Evolutionary conservation across 441 rosid species (phyloP).

Genomic region (Erysimum cheiri): DNA sequence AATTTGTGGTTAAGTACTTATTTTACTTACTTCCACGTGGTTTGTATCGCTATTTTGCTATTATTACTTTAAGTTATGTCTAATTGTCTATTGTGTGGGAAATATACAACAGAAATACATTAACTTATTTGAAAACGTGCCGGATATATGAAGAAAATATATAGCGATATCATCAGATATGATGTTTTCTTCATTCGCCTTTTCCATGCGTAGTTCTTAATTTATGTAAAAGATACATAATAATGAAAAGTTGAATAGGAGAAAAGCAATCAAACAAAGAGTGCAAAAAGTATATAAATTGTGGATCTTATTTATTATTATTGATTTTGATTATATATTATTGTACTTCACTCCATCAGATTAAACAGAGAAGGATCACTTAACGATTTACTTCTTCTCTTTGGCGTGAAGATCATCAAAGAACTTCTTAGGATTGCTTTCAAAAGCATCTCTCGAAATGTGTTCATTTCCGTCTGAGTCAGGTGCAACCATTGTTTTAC

Average conservation of each 20-base stretch:
- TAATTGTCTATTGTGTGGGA: not conserved
- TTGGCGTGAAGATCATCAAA: slow-evolving; percentile 32
- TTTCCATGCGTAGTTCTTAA: not conserved
- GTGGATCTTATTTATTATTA: not conserved
- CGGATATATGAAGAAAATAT: too few species aligned
- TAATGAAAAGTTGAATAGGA: not conserved
- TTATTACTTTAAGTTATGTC: not conserved
- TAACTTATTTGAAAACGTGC: too few species aligned
- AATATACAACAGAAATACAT: not conserved
- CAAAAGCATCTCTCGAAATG: slow-evolving; percentile 13
- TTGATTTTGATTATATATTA: not conserved
- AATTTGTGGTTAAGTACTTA: slow-evolving; percentile 40
- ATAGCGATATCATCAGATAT: too few species aligned
- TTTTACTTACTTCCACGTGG: slow-evolving; percentile 28
- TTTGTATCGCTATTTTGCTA: slow-evolving; percentile 28
- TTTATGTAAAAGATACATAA: not conserved
- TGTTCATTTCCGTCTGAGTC: not conserved
- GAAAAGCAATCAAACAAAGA: not conserved
- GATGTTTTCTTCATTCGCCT: not conserved
- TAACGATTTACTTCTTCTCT: slow-evolving; percentile 22
- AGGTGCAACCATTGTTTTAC: slow-evolving; percentile 31
- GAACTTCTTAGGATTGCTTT: slow-evolving; percentile 32
- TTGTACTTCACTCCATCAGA: not conserved
- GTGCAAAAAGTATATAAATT: not conserved
- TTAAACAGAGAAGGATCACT: not conserved